These are phyloP conservation scores for Lithohypha guttulata DNA, from an alignment of 2,329 filamentous ascomycete genomes.

Conservation along the genomic window DNA sequence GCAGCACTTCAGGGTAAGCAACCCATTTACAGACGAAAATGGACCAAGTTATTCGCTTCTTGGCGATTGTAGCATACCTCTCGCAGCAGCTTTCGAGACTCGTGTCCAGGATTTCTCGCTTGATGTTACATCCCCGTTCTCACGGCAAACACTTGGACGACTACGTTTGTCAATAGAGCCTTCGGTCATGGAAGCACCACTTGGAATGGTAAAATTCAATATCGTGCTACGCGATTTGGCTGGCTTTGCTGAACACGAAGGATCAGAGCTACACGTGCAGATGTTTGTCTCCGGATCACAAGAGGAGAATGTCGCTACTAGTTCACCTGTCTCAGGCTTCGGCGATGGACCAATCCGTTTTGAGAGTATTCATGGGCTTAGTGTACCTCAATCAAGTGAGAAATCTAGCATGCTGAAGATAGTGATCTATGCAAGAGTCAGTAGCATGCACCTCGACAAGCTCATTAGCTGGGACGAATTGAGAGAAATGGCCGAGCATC, in stretches of 20 bases:
- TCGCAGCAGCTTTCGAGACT: conserved; percentile 87
- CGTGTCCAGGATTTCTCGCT: conserved; percentile 88
- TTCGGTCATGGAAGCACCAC: conserved; percentile 82
- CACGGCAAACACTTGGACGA: conserved; percentile 79
- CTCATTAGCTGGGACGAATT: conserved; percentile 98
- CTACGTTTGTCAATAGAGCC: conserved; percentile 85
- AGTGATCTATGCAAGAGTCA: conserved; percentile 84
- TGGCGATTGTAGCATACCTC: conserved; percentile 83
- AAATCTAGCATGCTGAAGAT: conserved; percentile 67
- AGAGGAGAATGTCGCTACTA: conserved; percentile 83
- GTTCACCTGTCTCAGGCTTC: conserved; percentile 86
- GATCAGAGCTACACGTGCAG: conserved; percentile 89
- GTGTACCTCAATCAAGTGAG: conserved; percentile 68
- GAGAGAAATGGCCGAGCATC: conserved; percentile 57
- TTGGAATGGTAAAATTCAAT: conserved; percentile 92
- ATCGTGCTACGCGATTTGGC: conserved; percentile 95
- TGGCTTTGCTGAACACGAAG: conserved; percentile 90
- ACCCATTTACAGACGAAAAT: conserved; percentile 82
- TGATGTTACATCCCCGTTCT: conserved; percentile 87
- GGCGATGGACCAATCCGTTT: conserved; percentile 88
- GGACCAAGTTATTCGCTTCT: conserved; percentile 88
- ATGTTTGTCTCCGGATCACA: conserved; percentile 89
- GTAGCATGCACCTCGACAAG: conserved; percentile 90
- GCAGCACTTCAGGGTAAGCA: conserved; percentile 82
- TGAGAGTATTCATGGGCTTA: conserved; percentile 98